Evolutionary conservation across 306 rosid species (phyloP).

Genomic region (Casuarina cunninghamiana): DNA sequence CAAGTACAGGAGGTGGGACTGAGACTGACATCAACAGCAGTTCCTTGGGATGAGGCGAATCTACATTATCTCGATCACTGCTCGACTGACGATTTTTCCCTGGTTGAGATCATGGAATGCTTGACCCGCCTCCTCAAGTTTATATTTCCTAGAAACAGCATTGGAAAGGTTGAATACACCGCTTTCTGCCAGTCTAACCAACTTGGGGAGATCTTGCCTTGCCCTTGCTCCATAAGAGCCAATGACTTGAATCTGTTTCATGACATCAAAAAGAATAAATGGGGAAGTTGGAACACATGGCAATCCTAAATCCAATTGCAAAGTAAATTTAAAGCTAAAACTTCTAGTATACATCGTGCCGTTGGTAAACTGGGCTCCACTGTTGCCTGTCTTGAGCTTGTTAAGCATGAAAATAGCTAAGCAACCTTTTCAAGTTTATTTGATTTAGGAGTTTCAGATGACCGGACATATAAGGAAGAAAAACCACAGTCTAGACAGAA

Average conservation of each 20-base stretch:
- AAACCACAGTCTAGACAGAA: too few relatives aligned
- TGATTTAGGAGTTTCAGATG: too few relatives aligned
- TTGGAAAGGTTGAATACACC: conserved; percentile 69
- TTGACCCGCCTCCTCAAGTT: conserved; percentile 66
- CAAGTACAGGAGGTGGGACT: conserved; percentile 13
- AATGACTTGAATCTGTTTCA: conserved; percentile 73
- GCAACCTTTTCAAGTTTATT: too few relatives aligned
- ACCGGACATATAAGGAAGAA: too few relatives aligned
- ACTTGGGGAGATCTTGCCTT: conserved; percentile 95
- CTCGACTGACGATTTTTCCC: conserved; percentile 77
- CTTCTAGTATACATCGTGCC: background rate
- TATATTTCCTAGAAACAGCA: conserved; percentile 84
- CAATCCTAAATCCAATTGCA: background rate
- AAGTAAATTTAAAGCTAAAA: background rate
- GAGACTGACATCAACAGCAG: conserved; percentile 11
- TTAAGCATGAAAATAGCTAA: background rate
- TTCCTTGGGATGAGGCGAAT: conserved; percentile 10
- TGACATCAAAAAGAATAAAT: conserved; percentile 3
- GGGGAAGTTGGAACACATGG: background rate
- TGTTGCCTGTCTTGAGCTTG: background rate
- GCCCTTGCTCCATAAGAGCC: conserved; percentile 98
- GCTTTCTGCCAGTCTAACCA: conserved; percentile 80
- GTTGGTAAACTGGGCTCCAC: background rate
- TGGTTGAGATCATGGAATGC: conserved; percentile 84
- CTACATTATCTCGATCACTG: conserved; percentile 69